Evolutionary conservation across 106 monocot genomes (phyloP).

Genomic region (Allium cepa): DNA sequence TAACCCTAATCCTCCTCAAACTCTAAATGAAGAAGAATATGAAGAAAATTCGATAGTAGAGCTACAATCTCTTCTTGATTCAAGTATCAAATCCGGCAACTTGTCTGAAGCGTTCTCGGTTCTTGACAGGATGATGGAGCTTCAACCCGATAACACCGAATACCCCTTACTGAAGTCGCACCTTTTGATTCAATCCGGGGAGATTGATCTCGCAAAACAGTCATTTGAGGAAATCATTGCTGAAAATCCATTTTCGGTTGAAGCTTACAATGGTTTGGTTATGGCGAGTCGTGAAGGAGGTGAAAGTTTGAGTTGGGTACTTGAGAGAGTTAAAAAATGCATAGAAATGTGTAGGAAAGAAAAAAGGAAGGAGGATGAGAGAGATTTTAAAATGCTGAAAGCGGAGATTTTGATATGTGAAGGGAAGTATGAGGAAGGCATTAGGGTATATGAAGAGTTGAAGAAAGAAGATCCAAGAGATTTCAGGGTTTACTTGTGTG

Average conservation of each 20-base stretch:
- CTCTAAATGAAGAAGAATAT: conserved; percentile 13
- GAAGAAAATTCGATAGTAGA: conserved; percentile 20
- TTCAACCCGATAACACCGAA: conserved; percentile 47
- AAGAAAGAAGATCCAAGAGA: conserved; percentile 69
- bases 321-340: conserved; percentile 35
- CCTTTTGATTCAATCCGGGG: conserved; percentile 42
- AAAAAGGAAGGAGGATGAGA: conserved; percentile 46
- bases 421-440: conserved; percentile 47
- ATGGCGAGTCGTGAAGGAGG: conserved; percentile 20
- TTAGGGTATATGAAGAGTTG: conserved; percentile 59
- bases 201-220: conserved; percentile 28
- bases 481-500: conserved; percentile 78
- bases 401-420: conserved; percentile 61
- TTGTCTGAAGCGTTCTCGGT: conserved; percentile 37
- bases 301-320: conserved; percentile 21
- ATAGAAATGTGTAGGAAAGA: conserved; percentile 52
- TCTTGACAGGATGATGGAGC: conserved; percentile 44
- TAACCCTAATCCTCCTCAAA: conserved; percentile 6
- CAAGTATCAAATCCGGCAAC: conserved; percentile 34
- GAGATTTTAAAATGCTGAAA: conserved; percentile 68
- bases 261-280: conserved; percentile 82
- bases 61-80: conserved; percentile 53
- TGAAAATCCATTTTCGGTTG: conserved; percentile 52
- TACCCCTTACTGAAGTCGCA: conserved; percentile 54
- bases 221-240: conserved; percentile 52